These are phyloP conservation scores for Lojkania enalia DNA, from an alignment of 2,329 filamentous ascomycete genomes.

Conservation along the genomic window DNA sequence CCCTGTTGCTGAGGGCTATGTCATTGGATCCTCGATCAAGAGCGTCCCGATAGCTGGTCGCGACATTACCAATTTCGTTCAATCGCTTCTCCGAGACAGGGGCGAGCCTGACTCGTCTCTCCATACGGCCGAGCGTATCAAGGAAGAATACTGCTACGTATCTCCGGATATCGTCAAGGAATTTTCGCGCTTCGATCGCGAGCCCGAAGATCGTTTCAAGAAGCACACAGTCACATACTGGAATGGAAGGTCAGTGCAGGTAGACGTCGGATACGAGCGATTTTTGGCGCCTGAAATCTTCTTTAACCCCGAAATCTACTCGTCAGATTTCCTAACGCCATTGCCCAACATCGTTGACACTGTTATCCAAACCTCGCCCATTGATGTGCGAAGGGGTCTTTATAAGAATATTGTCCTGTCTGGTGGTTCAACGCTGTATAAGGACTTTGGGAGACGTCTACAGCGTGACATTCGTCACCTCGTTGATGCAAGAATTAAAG, in stretches of 20 bases:
- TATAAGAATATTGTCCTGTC: constrained; percentile 99
- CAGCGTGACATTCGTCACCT: constrained; percentile 97
- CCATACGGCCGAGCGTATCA: constrained; percentile 97
- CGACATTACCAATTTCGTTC: constrained; percentile 98
- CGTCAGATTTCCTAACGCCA: constrained; percentile 95
- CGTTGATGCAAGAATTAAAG: constrained; percentile 88
- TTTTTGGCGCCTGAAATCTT: constrained; percentile 99
- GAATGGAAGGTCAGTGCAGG: constrained; percentile 79
- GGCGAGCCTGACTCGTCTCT: constrained; percentile 95
- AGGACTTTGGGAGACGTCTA: constrained; percentile 93
- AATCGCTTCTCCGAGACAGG: constrained; percentile 91
- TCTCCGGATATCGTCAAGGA: constrained; percentile 99
- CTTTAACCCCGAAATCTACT: constrained; percentile 99
- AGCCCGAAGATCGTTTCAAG: constrained; percentile 80
- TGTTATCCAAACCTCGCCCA: constrained; percentile 96
- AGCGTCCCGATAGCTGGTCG: constrained; percentile 97
- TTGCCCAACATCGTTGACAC: constrained; percentile 92
- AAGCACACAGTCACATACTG: constrained; percentile 87
- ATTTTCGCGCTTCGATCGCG: constrained; percentile 90
- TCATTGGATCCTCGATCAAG: constrained; percentile 98
- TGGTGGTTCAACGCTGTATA: constrained; percentile 95
- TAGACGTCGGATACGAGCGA: constrained; percentile 96
- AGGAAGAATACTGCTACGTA: constrained; percentile 98
- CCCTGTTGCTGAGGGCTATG: constrained; percentile 96
- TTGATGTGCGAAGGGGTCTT: constrained; percentile 92